A percentile compares a stretch with the other conserved stretches of the same genome.
phyloP scores from a whole-genome alignment of 2,329 filamentous ascomycete genomes.

The Neocatenulostroma microsporum region DNA sequence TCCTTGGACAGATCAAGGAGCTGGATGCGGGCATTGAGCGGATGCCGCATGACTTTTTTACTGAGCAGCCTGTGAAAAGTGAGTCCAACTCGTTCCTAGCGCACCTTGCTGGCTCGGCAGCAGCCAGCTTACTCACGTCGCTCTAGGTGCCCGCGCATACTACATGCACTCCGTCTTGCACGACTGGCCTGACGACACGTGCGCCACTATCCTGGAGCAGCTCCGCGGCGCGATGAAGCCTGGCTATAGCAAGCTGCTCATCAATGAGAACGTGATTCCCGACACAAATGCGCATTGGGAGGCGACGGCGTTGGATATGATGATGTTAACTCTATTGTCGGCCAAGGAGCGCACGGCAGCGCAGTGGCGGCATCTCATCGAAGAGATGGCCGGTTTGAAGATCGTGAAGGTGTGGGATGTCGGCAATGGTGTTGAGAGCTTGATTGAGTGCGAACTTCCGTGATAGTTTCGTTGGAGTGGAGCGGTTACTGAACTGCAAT shows the following conservation, averaged over 20 bases:
- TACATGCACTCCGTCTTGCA: conserved; percentile 12
- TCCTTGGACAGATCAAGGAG: conserved; percentile 1
- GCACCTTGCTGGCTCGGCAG: not conserved
- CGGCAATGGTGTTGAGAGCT: no score
- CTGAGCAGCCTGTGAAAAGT: conserved; percentile 9
- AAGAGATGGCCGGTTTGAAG: not conserved
- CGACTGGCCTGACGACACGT: conserved; percentile 13
- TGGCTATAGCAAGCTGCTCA: conserved; percentile 12
- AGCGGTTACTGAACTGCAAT: no score
- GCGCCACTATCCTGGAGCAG: conserved; percentile 8
- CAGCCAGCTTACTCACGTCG: not conserved
- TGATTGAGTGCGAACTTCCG: no score
- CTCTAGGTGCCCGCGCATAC: conserved; percentile 15
- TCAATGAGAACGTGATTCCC: conserved; percentile 14
- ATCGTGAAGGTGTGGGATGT: no score
- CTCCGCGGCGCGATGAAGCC: conserved; percentile 12
- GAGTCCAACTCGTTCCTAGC: not conserved
- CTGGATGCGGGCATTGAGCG: conserved; percentile 2
- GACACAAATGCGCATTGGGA: conserved; percentile 1
- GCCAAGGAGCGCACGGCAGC: conserved; percentile 1
- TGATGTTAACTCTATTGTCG: not conserved
- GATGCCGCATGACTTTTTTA: conserved; percentile 11
- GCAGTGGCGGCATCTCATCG: not conserved
- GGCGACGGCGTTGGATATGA: not conserved
- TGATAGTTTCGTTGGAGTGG: no score